A percentile compares a stretch with the other conserved stretches of the same genome.
phyloP scores from a whole-genome alignment of 2,329 filamentous ascomycete genomes.

The Pestalotiopsis sp. region DNA sequence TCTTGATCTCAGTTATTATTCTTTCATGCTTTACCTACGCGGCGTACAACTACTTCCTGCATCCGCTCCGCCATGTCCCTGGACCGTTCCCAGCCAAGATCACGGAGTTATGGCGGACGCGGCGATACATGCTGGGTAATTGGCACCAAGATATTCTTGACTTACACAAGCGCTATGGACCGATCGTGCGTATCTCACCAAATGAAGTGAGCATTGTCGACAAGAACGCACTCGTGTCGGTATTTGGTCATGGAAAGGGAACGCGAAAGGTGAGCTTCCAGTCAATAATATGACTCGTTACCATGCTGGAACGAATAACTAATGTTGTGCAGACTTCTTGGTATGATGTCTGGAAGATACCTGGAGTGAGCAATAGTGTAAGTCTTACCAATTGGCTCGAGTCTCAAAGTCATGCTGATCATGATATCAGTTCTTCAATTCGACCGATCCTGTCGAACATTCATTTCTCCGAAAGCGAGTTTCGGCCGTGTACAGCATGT shows the following conservation, averaged over 20 bases:
- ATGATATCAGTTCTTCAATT: background rate
- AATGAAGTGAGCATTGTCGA: background rate
- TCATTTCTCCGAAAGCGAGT: background rate
- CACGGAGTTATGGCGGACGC: background rate
- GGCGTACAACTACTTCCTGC: background rate
- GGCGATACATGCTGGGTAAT: background rate
- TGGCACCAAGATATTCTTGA: constrained; percentile 2
- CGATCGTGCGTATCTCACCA: background rate
- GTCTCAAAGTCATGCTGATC: background rate
- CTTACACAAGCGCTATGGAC: background rate
- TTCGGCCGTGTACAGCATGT: background rate
- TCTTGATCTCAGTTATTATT: background rate
- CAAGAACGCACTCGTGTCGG: background rate
- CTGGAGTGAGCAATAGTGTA: background rate
- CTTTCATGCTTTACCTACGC: background rate
- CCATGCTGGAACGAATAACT: background rate
- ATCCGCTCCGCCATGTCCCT: background rate
- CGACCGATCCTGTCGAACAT: background rate
- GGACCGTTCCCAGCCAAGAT: background rate
- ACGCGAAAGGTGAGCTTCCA: background rate
- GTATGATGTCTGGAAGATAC: background rate
- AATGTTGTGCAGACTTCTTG: background rate
- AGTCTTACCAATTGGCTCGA: no score
- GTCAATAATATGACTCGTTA: background rate
- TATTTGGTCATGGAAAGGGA: background rate